These are phyloP conservation scores for Ogataea angusta DNA, from an alignment of 805 yeast genomes.

Conservation along the genomic window DNA sequence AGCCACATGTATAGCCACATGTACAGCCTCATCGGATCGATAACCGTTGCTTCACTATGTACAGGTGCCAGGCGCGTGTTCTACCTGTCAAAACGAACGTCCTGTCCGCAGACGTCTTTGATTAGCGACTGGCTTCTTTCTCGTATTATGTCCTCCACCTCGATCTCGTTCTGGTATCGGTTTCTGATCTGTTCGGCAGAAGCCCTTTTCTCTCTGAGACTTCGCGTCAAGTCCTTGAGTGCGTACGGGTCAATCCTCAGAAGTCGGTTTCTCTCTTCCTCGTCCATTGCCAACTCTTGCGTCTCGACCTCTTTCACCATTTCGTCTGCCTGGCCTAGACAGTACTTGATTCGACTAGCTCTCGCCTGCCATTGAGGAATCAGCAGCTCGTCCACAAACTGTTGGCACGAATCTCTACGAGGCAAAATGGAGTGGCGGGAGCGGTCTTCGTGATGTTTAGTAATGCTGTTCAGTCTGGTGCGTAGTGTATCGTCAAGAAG, in stretches of 20 bases:
- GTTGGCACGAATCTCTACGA: conserved; percentile 31
- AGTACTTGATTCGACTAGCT: conserved; percentile 38
- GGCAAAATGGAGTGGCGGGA: conserved; percentile 21
- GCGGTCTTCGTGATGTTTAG: conserved; percentile 29
- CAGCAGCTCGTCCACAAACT: conserved; percentile 36
- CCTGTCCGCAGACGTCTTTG: conserved; percentile 21
- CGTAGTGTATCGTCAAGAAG: conserved; percentile 45
- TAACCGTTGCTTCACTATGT: background rate
- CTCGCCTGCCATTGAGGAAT: conserved; percentile 48
- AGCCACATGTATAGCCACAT: conserved; percentile 8
- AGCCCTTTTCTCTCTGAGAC: conserved; percentile 28
- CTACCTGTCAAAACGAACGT: background rate
- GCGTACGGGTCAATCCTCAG: conserved; percentile 52
- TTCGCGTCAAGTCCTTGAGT: conserved; percentile 35
- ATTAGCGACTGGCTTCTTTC: conserved; percentile 35
- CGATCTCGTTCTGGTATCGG: conserved; percentile 40
- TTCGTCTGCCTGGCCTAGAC: conserved; percentile 33
- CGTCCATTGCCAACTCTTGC: conserved; percentile 18
- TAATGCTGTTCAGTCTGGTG: conserved; percentile 40
- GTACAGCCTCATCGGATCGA: background rate
- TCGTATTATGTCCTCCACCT: conserved; percentile 40
- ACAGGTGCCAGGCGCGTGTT: background rate
- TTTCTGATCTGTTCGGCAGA: conserved; percentile 30
- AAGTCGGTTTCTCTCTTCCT: conserved; percentile 21
- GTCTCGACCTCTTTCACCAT: conserved; percentile 33